phyloP scores from a whole-genome alignment of 176 grass and related monocot species.

The Phyllostachys edulis region DNA sequence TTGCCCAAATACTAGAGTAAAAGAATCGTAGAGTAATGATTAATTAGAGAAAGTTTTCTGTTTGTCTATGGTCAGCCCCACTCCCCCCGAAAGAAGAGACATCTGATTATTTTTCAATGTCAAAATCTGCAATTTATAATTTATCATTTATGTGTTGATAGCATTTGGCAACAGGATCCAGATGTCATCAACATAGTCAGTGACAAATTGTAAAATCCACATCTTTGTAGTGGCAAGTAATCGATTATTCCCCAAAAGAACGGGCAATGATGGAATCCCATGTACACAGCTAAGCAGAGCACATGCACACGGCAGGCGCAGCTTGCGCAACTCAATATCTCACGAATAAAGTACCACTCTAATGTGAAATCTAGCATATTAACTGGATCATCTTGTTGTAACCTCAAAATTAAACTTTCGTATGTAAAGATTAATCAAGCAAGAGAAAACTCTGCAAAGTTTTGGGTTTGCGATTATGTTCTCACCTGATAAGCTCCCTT shows the following conservation, averaged over 20 bases:
- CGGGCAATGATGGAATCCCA: slow-evolving; percentile 10
- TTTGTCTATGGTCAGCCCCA: neutral
- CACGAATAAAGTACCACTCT: neutral
- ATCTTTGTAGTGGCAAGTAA: too few relatives aligned
- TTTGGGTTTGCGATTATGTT: neutral
- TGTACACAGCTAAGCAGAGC: slow-evolving; percentile 13
- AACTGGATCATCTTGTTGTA: neutral
- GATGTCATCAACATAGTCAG: too few relatives aligned
- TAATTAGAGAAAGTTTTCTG: neutral
- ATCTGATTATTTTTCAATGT: too few relatives aligned
- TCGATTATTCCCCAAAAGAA: neutral
- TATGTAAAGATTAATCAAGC: neutral
- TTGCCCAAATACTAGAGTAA: neutral
- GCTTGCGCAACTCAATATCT: neutral
- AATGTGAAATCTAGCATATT: neutral
- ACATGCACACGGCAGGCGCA: neutral
- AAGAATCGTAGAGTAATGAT: neutral
- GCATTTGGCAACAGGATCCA: too few relatives aligned
- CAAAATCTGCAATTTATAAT: too few relatives aligned
- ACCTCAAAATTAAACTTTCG: neutral
- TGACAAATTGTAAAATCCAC: too few relatives aligned
- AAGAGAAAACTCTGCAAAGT: neutral
- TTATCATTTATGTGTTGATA: too few relatives aligned
- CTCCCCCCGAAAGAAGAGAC: too few relatives aligned
- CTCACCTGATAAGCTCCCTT: slow-evolving; percentile 86